Evolutionary conservation across 306 rosid genomes (phyloP), one percentile per base, ranked within the genome.

Genomic region (Sesbania bispinosa): DNA sequence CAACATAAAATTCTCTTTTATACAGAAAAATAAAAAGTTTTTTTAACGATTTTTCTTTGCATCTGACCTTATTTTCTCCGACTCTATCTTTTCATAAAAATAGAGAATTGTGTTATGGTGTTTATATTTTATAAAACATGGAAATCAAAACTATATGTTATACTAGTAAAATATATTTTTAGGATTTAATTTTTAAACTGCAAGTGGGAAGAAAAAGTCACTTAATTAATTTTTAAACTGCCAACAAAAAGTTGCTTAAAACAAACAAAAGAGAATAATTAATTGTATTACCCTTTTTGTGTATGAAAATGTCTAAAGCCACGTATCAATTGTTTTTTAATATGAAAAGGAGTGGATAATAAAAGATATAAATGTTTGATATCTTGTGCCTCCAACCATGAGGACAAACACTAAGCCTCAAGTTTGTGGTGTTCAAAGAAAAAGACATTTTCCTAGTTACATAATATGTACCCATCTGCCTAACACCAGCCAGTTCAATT

Each of bases 371-470:
- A 32, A 43, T 19, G 53, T 60, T 61, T 48, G 38, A 73, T 46
- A 54, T 35, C 6, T 7, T 18, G 36, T 77, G 85, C 71, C 3
- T 53, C 77, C 74, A 67, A 29, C 64, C 53, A 10, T 8, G 75
- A 68, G 41, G 74, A 77, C 82, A 77, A 59, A 53, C 67, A 53
- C 45, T 2, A 47, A 55, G 39, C 32, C 3, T 45, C n/a, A 68
- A 68, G 67, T 52, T 73, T 73, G 66, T 13, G 57, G 61, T 77
- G 52, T 46, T 54, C 5, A 29, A 0, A 69, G 75, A 74, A 63
- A 73, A 24, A 69, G 75, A 74, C 82, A 82, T 50, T 73, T 73
- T 68, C 69, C 3, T 35, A 61, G 77, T 68, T 67, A 70, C 47
- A 67, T 64, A 54, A 64, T 59, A 55, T 53, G 53, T 71, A 77